Evolutionary conservation across 2,329 filamentous ascomycete species (phyloP).

Genomic region (Pseudogymnoascus sp.): DNA sequence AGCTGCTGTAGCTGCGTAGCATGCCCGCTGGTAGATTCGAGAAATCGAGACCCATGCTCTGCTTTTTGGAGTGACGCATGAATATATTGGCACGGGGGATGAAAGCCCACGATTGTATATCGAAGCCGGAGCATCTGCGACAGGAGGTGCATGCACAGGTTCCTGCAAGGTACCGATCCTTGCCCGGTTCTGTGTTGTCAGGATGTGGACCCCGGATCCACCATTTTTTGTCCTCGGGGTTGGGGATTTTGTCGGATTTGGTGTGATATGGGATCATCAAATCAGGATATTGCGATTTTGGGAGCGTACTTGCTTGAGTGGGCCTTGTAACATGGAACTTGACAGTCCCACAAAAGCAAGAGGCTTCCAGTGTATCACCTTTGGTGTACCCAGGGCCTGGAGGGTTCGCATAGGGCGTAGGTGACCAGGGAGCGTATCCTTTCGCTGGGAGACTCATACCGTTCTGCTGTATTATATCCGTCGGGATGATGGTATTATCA

Average conservation of each 20-base stretch:
- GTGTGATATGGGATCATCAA: constrained; percentile 43
- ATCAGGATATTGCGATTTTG: constrained; percentile 46
- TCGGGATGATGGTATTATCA: constrained; percentile 23
- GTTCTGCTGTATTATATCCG: constrained; percentile 13
- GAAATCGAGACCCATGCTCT: background rate
- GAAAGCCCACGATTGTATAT: constrained; percentile 61
- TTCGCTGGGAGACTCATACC: constrained; percentile 15
- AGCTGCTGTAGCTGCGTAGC: constrained; percentile 48
- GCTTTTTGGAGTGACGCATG: constrained; percentile 30
- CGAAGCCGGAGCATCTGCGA: constrained; percentile 52
- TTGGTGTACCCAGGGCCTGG: background rate
- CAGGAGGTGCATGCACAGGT: constrained; percentile 58
- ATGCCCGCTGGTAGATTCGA: constrained; percentile 34
- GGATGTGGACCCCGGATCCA: constrained; percentile 10
- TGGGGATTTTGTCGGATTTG: constrained; percentile 28
- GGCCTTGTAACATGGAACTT: constrained; percentile 52
- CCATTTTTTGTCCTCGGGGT: constrained; percentile 30
- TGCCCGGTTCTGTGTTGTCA: constrained; percentile 30
- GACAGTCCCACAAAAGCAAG: constrained; percentile 50
- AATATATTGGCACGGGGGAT: constrained; percentile 52
- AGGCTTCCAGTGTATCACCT: constrained; percentile 32
- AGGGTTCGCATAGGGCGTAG: constrained; percentile 13
- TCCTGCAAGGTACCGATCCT: constrained; percentile 44
- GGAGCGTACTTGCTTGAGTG: constrained; percentile 36
- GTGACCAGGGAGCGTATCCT: constrained; percentile 13